Conservation (phyloP, 2,329 filamentous ascomycete species). For the Fulvia fulva region DNA sequence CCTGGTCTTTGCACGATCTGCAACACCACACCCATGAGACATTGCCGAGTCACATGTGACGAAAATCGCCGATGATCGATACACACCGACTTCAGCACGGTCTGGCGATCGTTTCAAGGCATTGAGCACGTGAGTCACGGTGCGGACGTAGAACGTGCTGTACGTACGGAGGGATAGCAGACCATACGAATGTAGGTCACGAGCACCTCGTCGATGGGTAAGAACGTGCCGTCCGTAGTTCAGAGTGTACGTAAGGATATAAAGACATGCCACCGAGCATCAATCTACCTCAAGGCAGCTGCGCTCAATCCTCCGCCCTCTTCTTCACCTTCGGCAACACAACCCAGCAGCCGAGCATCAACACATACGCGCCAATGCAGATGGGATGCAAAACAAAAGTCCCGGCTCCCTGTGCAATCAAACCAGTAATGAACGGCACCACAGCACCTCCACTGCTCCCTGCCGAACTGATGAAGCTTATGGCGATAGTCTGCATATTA, state of each 20-base stretch:
- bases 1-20: neutral
- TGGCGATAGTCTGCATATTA: constrained; percentile 57
- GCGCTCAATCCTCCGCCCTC: constrained; percentile 24
- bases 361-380: constrained; percentile 60
- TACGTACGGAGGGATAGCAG: neutral
- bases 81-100: neutral
- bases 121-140: neutral
- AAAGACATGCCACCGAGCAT: too few relatives aligned
- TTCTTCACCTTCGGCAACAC: constrained; percentile 55
- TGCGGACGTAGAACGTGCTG: neutral
- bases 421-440: constrained; percentile 62
- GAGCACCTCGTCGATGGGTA: too few relatives aligned
- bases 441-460: constrained; percentile 66
- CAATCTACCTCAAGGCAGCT: neutral
- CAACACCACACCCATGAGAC: neutral
- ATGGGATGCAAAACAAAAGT: constrained; percentile 65
- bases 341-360: constrained; percentile 65
- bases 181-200: neutral
- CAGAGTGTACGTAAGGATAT: too few relatives aligned
- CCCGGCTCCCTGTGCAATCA: constrained; percentile 59
- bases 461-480: constrained; percentile 66
- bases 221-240: too few relatives aligned
- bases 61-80: neutral
- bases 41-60: neutral
- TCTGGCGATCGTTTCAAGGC: neutral